Conservation (phyloP, 108 stramenopile genomes). For the Nitzschia sp. region DNA sequence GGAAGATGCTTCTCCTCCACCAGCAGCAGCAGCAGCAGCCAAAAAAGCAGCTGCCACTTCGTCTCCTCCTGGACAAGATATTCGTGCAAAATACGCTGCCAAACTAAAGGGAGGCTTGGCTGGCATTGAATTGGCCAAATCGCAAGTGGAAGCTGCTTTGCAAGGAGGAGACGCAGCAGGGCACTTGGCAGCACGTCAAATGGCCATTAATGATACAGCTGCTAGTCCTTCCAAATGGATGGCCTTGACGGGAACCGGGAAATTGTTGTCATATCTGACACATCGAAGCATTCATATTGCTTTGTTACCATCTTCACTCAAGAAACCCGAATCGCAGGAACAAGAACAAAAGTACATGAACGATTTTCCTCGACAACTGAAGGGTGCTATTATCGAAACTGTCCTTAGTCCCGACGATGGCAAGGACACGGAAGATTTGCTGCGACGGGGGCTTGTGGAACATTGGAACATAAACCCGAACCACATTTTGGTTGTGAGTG, state of each 20-base stretch:
- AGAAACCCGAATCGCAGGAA: constrained; percentile 24
- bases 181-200: constrained; percentile 70
- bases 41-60: constrained; percentile 6
- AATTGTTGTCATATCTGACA: constrained; percentile 59
- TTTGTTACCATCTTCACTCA: constrained; percentile 46
- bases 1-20: neutral
- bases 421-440: constrained; percentile 2
- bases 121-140: constrained; percentile 71
- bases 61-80: constrained; percentile 39
- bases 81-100: constrained; percentile 77
- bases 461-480: constrained; percentile 48
- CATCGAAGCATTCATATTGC: constrained; percentile 72
- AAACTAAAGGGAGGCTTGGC: constrained; percentile 70
- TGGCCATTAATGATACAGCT: constrained; percentile 34
- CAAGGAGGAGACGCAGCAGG: constrained; percentile 66
- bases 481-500: constrained; percentile 58
- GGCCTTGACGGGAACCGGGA: constrained; percentile 69
- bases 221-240: constrained; percentile 57
- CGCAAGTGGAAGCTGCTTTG: constrained; percentile 50
- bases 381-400: constrained; percentile 44
- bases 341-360: constrained; percentile 45
- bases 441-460: constrained; percentile 22
- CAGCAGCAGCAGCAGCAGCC: constrained; percentile 6
- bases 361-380: constrained; percentile 59
- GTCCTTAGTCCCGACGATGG: constrained; percentile 17